Evolutionary conservation across 495 filamentous ascomycete species (phyloP).

Genomic region (Aspergillus taichungensis): DNA sequence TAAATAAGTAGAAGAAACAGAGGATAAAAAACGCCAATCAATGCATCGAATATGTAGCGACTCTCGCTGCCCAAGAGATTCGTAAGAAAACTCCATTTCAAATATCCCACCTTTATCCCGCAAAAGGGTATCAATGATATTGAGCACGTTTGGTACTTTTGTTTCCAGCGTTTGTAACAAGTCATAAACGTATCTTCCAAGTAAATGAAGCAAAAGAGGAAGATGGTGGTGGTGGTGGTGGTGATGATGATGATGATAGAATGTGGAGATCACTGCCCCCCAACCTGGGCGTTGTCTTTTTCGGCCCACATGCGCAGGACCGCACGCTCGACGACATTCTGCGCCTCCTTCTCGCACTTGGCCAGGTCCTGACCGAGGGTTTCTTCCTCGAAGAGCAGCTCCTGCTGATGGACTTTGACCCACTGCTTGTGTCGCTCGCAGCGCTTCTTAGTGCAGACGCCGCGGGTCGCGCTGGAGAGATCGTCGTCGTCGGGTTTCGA

Average conservation of each 20-base stretch:
- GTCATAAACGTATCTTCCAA: conserved; percentile 1
- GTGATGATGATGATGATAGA: not conserved
- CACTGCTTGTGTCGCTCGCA: conserved; percentile 46
- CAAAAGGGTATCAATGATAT: too few species aligned
- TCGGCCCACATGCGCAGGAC: conserved; percentile 38
- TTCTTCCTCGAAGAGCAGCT: conserved; percentile 38
- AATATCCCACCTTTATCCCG: too few species aligned
- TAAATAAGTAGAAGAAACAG: too few species aligned
- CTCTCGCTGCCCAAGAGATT: too few species aligned
- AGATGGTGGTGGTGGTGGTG: too few species aligned
- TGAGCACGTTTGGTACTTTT: too few species aligned
- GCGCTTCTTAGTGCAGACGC: conserved; percentile 45
- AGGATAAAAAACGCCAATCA: too few species aligned
- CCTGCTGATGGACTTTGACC: conserved; percentile 44
- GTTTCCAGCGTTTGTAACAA: not conserved
- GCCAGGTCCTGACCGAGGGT: conserved; percentile 31
- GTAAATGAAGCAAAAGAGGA: not conserved
- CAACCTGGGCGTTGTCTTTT: conserved; percentile 21
- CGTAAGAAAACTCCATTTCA: too few species aligned
- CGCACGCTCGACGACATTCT: conserved; percentile 37
- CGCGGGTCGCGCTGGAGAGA: conserved; percentile 26
- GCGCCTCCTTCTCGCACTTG: conserved; percentile 38
- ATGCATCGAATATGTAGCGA: too few species aligned
- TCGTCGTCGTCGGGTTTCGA: conserved; percentile 19
- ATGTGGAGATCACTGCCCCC: conserved; percentile 3